phyloP scores from a whole-genome alignment of 1,139 yeast species.

The Lodderomyces elongisporus region DNA sequence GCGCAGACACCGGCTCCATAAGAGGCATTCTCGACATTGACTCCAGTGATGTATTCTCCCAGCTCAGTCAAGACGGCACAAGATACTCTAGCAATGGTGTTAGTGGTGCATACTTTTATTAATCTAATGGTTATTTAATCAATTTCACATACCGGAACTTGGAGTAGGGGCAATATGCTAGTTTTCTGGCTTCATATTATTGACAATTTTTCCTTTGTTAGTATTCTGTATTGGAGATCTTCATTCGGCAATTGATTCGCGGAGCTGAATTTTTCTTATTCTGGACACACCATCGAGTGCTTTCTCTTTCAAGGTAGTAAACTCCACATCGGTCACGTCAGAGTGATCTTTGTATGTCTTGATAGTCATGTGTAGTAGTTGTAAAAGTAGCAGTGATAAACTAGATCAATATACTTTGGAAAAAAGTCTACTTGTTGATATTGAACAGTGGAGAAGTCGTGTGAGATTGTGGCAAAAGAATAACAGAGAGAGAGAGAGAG shows the following conservation, averaged over 20 bases:
- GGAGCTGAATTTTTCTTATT: too few species aligned
- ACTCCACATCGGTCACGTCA: slow-evolving; percentile 19
- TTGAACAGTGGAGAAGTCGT: too few species aligned
- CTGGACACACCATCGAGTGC: slow-evolving; percentile 29
- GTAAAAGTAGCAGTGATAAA: too few species aligned
- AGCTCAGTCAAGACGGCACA: slow-evolving; percentile 57
- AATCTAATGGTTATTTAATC: background rate
- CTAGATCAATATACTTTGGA: too few species aligned
- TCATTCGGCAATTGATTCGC: too few species aligned
- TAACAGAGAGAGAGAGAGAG: too few species aligned
- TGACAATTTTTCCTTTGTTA: too few species aligned
- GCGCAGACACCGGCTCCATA: slow-evolving; percentile 91
- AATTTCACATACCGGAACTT: slow-evolving; percentile 49
- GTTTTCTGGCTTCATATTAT: slow-evolving; percentile 37
- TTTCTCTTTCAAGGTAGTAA: slow-evolving; percentile 19
- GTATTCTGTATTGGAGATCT: too few species aligned
- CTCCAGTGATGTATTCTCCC: slow-evolving; percentile 58
- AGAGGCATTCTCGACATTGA: slow-evolving; percentile 90
- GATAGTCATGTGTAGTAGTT: too few species aligned
- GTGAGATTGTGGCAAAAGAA: too few species aligned
- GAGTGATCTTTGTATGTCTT: slow-evolving; percentile 10
- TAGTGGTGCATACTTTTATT: background rate
- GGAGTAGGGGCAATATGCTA: slow-evolving; percentile 79
- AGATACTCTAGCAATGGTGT: slow-evolving; percentile 59
- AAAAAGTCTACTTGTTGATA: too few species aligned